Conservation (phyloP, 2,329 filamentous ascomycete species). For the Domatiomyces catenatus region DNA sequence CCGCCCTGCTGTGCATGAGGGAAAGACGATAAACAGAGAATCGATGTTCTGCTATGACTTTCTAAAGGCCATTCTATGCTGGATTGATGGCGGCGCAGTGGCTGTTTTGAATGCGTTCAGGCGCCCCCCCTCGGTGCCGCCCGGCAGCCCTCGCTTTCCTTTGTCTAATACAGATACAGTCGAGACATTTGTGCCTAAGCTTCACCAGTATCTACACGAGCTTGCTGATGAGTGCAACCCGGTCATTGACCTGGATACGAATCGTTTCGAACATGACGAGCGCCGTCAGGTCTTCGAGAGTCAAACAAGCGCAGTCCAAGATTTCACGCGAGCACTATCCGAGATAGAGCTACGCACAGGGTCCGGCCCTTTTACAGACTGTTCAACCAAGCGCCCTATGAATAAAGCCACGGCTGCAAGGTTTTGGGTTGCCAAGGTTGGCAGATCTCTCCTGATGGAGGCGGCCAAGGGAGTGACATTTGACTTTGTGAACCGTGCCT, state of each 20-base stretch:
- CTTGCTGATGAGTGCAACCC: slow-evolving; percentile 34
- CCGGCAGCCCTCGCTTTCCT: slow-evolving; percentile 34
- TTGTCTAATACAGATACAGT: slow-evolving; percentile 35
- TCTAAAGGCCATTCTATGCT: slow-evolving; percentile 46
- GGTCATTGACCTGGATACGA: slow-evolving; percentile 42
- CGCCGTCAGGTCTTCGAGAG: slow-evolving; percentile 36
- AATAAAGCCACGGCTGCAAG: slow-evolving; percentile 29
- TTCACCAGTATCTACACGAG: slow-evolving; percentile 45
- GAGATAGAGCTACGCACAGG: slow-evolving; percentile 35
- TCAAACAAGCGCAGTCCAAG: slow-evolving; percentile 40
- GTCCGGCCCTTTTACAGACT: slow-evolving; percentile 23
- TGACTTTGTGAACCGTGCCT: slow-evolving; percentile 43
- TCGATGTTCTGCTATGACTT: slow-evolving; percentile 50
- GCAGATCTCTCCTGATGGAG: slow-evolving; percentile 43
- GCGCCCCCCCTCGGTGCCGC: slow-evolving; percentile 26
- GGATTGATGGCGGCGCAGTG: slow-evolving; percentile 44
- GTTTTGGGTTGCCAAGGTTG: slow-evolving; percentile 47
- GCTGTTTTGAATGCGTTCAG: slow-evolving; percentile 43
- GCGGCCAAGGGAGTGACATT: slow-evolving; percentile 41
- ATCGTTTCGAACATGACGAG: slow-evolving; percentile 42
- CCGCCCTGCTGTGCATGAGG: slow-evolving; percentile 30
- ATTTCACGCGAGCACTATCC: slow-evolving; percentile 40
- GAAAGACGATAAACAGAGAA: slow-evolving; percentile 21
- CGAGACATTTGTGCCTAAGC: slow-evolving; percentile 38
- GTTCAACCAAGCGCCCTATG: slow-evolving; percentile 21